phyloP scores from a whole-genome alignment of 768 basidiomycete genomes.

The Boletus pseudopeckii region DNA sequence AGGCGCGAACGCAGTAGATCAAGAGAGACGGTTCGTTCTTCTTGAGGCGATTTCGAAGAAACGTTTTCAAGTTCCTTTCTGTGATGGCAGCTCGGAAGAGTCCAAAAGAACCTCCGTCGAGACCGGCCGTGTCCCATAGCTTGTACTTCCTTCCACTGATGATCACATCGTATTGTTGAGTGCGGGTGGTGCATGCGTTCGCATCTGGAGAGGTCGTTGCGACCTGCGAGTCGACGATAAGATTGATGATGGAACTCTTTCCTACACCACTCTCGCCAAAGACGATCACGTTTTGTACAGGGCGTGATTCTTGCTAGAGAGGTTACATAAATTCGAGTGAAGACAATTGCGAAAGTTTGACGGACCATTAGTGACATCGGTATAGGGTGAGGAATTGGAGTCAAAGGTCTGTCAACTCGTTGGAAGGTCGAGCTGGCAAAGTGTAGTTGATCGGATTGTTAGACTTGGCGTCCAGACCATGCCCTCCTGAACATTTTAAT shows the following conservation, averaged over 20 bases:
- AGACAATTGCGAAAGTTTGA: neutral
- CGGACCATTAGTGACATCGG: slow-evolving; percentile 12
- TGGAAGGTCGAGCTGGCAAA: neutral
- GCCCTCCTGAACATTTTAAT: neutral
- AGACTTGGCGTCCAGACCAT: neutral
- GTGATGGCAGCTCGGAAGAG: slow-evolving; percentile 19
- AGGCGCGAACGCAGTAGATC: slow-evolving; percentile 39
- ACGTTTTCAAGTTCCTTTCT: slow-evolving; percentile 27
- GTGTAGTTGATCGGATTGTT: neutral
- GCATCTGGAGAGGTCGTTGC: slow-evolving; percentile 34
- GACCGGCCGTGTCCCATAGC: slow-evolving; percentile 35
- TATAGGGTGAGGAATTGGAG: neutral
- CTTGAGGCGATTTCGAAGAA: slow-evolving; percentile 34
- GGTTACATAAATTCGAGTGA: slow-evolving; percentile 4
- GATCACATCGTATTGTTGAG: slow-evolving; percentile 21
- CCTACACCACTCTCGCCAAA: slow-evolving; percentile 44
- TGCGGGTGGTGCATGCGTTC: slow-evolving; percentile 35
- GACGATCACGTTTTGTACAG: slow-evolving; percentile 35
- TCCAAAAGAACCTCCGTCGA: slow-evolving; percentile 32
- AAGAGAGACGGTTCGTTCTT: slow-evolving; percentile 37
- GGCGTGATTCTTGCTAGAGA: slow-evolving; percentile 1
- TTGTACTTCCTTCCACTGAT: slow-evolving; percentile 20
- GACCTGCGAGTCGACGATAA: slow-evolving; percentile 28
- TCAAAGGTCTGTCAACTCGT: neutral
- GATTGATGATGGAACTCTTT: slow-evolving; percentile 45